Evolutionary conservation across 768 basidiomycete species (phyloP).

Genomic region (Hygrocybe coccinea): DNA sequence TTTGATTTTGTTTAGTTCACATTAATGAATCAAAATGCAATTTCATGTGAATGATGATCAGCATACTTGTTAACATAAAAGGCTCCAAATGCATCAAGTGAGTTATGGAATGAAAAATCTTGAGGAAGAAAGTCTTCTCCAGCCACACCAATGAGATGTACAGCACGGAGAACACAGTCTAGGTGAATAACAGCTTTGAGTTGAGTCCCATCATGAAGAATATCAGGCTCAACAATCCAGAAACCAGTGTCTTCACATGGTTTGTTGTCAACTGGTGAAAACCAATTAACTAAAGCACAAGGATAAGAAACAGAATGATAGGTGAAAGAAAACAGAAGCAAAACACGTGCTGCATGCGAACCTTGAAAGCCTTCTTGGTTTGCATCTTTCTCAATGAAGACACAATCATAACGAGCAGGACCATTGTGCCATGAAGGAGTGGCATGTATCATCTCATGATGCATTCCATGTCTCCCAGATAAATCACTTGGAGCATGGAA

Average conservation of each 20-base stretch:
- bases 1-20: no score
- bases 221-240: slow-evolving; percentile 24
- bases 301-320: slow-evolving; percentile 12
- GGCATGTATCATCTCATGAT: no score
- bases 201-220: not conserved
- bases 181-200: slow-evolving; percentile 18
- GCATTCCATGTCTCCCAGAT: no score
- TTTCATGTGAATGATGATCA: slow-evolving; percentile 2
- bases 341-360: slow-evolving; percentile 19
- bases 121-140: no score
- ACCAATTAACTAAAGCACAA: slow-evolving; percentile 28
- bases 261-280: slow-evolving; percentile 1
- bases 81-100: not conserved
- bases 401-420: slow-evolving; percentile 18
- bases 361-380: slow-evolving; percentile 15
- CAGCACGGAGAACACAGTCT: slow-evolving; percentile 19
- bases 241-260: slow-evolving; percentile 22
- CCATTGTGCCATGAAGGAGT: slow-evolving; percentile 20
- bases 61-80: slow-evolving; percentile 5
- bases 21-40: not conserved
- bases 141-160: not conserved
- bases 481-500: no score
- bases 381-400: slow-evolving; percentile 17
- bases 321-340: slow-evolving; percentile 21
- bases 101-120: not conserved